Evolutionary conservation across 192 early-diverging fungal species (phyloP).

Genomic region (Backusella morwellensis): DNA sequence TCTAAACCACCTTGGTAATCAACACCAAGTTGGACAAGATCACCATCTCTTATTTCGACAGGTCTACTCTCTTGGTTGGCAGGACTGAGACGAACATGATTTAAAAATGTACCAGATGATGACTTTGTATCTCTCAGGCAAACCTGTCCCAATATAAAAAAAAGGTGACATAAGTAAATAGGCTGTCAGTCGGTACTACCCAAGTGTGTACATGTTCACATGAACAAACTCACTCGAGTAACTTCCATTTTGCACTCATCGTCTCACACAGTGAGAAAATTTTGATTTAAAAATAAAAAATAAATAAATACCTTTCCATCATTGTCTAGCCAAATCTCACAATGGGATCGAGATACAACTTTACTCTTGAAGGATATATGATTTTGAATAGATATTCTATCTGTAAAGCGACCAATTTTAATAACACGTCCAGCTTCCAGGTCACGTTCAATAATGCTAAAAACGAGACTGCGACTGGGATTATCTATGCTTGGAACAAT

Average conservation of each 20-base stretch:
- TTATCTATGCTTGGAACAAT: slow-evolving; percentile 50
- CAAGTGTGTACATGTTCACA: slow-evolving; percentile 1
- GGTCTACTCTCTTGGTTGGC: slow-evolving; percentile 75
- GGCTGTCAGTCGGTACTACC: slow-evolving; percentile 3
- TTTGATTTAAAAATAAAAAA: neutral
- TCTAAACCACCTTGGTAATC: slow-evolving; percentile 85
- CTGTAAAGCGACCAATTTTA: slow-evolving; percentile 63
- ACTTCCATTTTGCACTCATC: neutral
- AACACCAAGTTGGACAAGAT: slow-evolving; percentile 85
- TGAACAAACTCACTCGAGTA: neutral
- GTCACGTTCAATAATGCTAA: slow-evolving; percentile 59
- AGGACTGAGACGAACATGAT: slow-evolving; percentile 81
- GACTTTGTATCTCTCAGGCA: slow-evolving; percentile 82
- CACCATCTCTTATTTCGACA: slow-evolving; percentile 72
- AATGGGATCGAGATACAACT: slow-evolving; percentile 82
- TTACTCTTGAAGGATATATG: slow-evolving; percentile 75
- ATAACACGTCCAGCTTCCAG: slow-evolving; percentile 47
- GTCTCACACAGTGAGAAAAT: neutral
- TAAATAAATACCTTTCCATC: slow-evolving; percentile 46
- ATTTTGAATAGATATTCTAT: slow-evolving; percentile 53
- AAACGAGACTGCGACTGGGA: slow-evolving; percentile 52
- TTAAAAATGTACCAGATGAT: slow-evolving; percentile 90
- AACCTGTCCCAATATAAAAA: slow-evolving; percentile 44
- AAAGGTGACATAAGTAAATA: slow-evolving; percentile 5
- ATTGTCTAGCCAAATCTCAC: slow-evolving; percentile 80